Evolutionary conservation across 306 rosid species (phyloP).

Genomic region (Senna tora): DNA sequence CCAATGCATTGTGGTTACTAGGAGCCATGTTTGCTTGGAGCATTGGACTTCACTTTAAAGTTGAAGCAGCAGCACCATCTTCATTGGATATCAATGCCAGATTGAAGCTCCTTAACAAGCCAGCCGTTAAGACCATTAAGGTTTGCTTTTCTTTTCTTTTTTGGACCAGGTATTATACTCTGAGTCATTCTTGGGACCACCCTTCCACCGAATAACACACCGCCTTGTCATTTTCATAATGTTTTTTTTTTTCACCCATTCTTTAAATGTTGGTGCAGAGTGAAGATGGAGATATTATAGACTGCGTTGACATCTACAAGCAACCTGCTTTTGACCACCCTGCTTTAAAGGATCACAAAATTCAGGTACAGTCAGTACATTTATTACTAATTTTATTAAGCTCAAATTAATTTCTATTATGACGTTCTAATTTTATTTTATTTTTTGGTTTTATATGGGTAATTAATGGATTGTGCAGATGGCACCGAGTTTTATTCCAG

Average conservation of each 20-base stretch:
- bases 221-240: neutral
- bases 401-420: too few species aligned
- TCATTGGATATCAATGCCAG: slow-evolving; percentile 37
- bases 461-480: slow-evolving; percentile 39
- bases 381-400: neutral
- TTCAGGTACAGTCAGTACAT: slow-evolving; percentile 37
- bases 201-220: too few species aligned
- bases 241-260: neutral
- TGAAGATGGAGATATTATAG: slow-evolving; percentile 65
- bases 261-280: slow-evolving; percentile 39
- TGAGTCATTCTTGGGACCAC: too few species aligned
- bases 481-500: slow-evolving; percentile 38
- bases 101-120: slow-evolving; percentile 61
- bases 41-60: neutral
- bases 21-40: slow-evolving; percentile 32
- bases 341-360: slow-evolving; percentile 51
- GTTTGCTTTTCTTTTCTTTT: slow-evolving; percentile 30
- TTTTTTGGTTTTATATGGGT: too few species aligned
- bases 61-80: slow-evolving; percentile 18
- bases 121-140: slow-evolving; percentile 53
- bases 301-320: slow-evolving; percentile 55
- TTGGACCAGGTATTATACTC: too few species aligned
- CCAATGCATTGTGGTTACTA: slow-evolving; percentile 24
- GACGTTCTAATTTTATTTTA: too few species aligned
- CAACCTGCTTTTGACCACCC: slow-evolving; percentile 71